A percentile compares a stretch with the other conserved stretches of the same genome.
phyloP scores from a whole-genome alignment of 2,329 filamentous ascomycete genomes.

The Polytolypa hystricis region DNA sequence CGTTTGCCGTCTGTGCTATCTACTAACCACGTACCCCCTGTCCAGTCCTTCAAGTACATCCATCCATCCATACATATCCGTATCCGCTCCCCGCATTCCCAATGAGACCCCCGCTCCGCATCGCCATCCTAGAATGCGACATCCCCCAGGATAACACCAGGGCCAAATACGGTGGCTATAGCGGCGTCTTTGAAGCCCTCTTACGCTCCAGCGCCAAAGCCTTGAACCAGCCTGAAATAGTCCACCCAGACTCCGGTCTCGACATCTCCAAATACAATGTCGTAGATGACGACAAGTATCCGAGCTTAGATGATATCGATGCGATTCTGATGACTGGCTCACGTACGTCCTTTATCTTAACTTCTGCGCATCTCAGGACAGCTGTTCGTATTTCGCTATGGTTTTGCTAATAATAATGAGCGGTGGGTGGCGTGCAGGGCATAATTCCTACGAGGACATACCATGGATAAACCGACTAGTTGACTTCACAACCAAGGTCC shows the following conservation, averaged over 20 bases:
- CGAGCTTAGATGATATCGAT: constrained; percentile 62
- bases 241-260: constrained; percentile 34
- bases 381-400: neutral
- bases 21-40: no score
- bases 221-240: constrained; percentile 23
- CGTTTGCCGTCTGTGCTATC: no score
- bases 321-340: constrained; percentile 71
- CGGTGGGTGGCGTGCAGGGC: constrained; percentile 42
- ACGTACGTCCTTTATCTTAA: constrained; percentile 34
- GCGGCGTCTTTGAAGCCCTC: constrained; percentile 55
- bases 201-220: constrained; percentile 44
- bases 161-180: constrained; percentile 60
- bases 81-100: neutral
- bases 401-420: neutral
- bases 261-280: constrained; percentile 59
- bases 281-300: constrained; percentile 57
- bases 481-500: constrained; percentile 51
- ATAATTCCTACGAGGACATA: constrained; percentile 61
- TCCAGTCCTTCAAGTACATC: no score
- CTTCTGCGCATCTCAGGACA: no score
- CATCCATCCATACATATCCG: no score
- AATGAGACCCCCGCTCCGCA: constrained; percentile 48
- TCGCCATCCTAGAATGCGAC: constrained; percentile 84
- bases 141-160: constrained; percentile 56
- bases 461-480: constrained; percentile 69